A percentile compares a stretch with the other conserved stretches of the same genome.
These are phyloP conservation scores for Penicillium nordicum DNA, from an alignment of 2,329 filamentous ascomycete genomes.

Conservation along the genomic window DNA sequence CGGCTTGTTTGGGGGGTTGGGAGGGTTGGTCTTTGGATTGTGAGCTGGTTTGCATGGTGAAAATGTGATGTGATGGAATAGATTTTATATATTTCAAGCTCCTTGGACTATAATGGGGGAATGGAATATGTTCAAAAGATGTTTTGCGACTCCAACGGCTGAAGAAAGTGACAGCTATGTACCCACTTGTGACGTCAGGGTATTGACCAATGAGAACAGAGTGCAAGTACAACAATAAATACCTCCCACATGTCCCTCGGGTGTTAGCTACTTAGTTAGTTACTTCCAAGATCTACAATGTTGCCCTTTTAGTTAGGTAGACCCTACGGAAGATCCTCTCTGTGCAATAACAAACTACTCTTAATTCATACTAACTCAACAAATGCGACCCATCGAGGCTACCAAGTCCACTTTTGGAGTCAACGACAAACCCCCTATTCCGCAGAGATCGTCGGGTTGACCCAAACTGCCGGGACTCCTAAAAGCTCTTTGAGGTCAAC, in stretches of 20 bases:
- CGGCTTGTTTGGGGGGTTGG: conserved; percentile 36
- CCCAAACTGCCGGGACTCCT: neutral
- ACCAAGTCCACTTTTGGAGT: neutral
- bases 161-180: neutral
- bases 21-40: conserved; percentile 18
- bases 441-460: neutral
- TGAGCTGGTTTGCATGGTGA: conserved; percentile 15
- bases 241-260: too few species aligned
- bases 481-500: neutral
- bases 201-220: neutral
- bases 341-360: neutral
- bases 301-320: neutral
- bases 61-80: neutral
- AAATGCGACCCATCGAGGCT: neutral
- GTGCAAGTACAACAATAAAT: neutral
- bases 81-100: neutral
- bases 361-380: neutral
- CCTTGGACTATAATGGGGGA: neutral
- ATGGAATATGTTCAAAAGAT: neutral
- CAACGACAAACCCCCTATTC: neutral
- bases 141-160: neutral
- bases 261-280: too few species aligned
- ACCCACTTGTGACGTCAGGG: neutral
- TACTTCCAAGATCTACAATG: neutral
- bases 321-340: neutral